Base-by-base conservation (phyloP, 495 filamentous ascomycete genomes). In the Aspergillus cavernicola region DNA sequence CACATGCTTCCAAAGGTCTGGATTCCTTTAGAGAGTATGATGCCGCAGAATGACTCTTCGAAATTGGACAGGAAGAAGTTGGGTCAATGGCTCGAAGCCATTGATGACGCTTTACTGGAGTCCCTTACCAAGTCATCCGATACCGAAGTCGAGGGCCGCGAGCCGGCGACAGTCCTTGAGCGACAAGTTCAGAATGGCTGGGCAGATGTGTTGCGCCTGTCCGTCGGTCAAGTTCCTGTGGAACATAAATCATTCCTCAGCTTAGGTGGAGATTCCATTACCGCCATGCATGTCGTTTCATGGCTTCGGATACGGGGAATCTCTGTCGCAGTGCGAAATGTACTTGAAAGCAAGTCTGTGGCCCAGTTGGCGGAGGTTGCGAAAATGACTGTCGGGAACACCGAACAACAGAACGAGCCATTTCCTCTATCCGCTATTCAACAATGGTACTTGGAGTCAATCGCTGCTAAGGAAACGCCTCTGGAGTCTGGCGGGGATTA, bases 271-370 rank as follows among this genome's bases (percentile, higher is more conserved):
- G 67, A 70, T 35, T 70, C 80, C 4, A 78, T 85, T 39, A 69
- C 72, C 6, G 80, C 82, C 10, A 85, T 85, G 77, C 78, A 79
- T 65, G 57, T 84, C 6, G 77, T 61, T 5, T 63, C 64, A 0
- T 55, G 56, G 32, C 49, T 58, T 31, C 55, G 60, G 12, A 13
- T 29, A 33, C 33, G 58, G 2, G 64, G 62, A 2, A 47, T 66
- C 11, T 19, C 41, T 7, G 38, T 62, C 7, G 63, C 54, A 0
- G 57, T 66, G 19, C 35, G 55, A 33, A 55, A 70, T 26, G 62
- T 66, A 33, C 75, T 80, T 15, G 50, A 53, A 19, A 46, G 40
- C 32, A 53, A 53, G 33, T 53, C 50, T 2, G 40, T 53, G 15
- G 50, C 31, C 10, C 40, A 53, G 9, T 31, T 53, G 23, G 50